Percentiles rank a stretch among this genome's conserved stretches.
Evolutionary conservation across 306 rosid genomes (phyloP).

Genomic region (Dryas alaskensis): DNA sequence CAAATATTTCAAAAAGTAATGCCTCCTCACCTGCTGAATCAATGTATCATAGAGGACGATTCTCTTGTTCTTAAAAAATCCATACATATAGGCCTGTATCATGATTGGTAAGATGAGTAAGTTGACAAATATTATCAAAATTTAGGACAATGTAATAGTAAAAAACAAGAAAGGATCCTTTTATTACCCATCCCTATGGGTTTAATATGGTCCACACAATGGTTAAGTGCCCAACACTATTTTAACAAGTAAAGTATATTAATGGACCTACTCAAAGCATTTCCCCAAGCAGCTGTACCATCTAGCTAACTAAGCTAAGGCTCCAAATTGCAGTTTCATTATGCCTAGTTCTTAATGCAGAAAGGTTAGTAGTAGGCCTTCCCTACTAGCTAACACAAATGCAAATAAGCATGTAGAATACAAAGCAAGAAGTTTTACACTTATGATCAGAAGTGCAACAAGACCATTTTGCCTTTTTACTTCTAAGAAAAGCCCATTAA

Average conservation of each 20-base stretch:
- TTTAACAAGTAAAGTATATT: background rate
- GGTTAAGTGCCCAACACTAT: background rate
- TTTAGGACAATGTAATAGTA: background rate
- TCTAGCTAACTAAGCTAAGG: no score
- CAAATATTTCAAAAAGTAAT: constrained; percentile 1
- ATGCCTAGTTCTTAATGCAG: background rate
- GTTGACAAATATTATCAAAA: background rate
- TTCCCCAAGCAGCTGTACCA: background rate
- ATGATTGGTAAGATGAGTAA: constrained; percentile 23
- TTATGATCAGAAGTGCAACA: background rate
- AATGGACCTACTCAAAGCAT: background rate
- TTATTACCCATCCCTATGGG: background rate
- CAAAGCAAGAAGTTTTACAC: background rate
- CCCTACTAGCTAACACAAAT: background rate
- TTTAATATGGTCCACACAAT: background rate
- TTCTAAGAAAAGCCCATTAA: background rate
- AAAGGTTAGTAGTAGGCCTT: background rate
- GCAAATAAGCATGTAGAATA: background rate
- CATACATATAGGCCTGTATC: constrained; percentile 98
- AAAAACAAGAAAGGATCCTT: background rate
- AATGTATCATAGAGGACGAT: constrained; percentile 95
- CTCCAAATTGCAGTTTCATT: background rate
- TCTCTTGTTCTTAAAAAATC: constrained; percentile 95
- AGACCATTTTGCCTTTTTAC: background rate
- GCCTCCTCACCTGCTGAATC: constrained; percentile 78